phyloP scores from a whole-genome alignment of 2,329 filamentous ascomycete genomes.

The Cladosporium velox region DNA sequence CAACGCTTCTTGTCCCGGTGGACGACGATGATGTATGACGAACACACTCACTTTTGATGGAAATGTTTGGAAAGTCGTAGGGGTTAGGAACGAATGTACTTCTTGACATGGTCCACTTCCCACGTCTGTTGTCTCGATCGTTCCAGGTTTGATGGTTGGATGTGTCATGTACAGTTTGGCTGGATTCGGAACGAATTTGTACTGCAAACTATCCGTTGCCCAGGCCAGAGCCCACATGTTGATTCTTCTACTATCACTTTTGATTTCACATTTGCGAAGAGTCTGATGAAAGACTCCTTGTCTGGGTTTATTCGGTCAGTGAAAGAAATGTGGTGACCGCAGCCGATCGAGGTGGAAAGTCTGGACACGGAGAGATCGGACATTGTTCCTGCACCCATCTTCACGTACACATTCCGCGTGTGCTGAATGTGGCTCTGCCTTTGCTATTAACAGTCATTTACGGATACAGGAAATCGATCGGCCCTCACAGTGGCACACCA shows the following conservation, averaged over 20 bases:
- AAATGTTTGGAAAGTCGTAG: neutral
- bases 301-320: neutral
- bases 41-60: conserved; percentile 10
- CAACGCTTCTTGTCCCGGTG: neutral
- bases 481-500: neutral
- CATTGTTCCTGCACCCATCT: neutral
- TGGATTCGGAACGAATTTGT: too few relatives aligned
- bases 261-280: neutral
- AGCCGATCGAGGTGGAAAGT: neutral
- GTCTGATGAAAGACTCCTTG: neutral
- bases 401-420: neutral
- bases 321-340: neutral
- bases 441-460: neutral
- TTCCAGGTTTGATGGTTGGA: too few relatives aligned
- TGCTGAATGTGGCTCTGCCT: neutral
- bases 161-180: too few relatives aligned
- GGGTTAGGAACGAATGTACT: neutral
- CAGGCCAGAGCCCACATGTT: neutral
- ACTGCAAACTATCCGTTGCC: too few relatives aligned
- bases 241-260: neutral
- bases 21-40: neutral
- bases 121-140: too few relatives aligned
- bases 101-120: neutral
- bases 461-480: neutral
- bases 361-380: neutral